phyloP scores from a whole-genome alignment of 441 rosid species.

The Omphalea diandra region DNA sequence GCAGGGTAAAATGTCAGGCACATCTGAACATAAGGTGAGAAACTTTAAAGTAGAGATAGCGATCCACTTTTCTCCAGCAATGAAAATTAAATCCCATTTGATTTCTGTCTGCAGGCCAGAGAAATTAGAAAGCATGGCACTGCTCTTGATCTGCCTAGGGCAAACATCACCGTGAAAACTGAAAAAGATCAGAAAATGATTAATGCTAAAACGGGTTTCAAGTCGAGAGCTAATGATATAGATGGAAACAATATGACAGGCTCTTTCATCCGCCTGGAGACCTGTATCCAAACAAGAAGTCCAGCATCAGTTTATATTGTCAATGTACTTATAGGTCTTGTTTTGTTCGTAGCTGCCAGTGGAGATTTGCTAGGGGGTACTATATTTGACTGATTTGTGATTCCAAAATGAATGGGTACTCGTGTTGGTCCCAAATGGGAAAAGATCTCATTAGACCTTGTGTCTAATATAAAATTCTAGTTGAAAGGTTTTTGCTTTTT shows the following conservation, averaged over 20 bases:
- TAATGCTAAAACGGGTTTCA: neutral
- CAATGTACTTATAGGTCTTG: slow-evolving; percentile 6
- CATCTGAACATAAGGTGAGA: slow-evolving; percentile 11
- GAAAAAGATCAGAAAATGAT: slow-evolving; percentile 4
- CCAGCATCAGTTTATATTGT: slow-evolving; percentile 17
- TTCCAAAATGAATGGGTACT: neutral
- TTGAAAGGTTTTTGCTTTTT: neutral
- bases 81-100: neutral
- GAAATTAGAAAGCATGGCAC: neutral
- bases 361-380: neutral
- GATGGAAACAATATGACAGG: neutral
- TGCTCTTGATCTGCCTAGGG: neutral
- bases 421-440: neutral
- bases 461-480: neutral
- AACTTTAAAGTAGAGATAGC: neutral
- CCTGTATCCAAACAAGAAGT: neutral
- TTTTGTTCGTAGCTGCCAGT: neutral
- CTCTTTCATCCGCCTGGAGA: slow-evolving; percentile 6
- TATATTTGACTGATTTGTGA: neutral
- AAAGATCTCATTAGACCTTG: too few relatives aligned
- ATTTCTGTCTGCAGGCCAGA: slow-evolving; percentile 16
- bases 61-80: neutral
- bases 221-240: neutral
- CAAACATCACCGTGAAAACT: neutral
- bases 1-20: neutral